Conservation (phyloP, 768 basidiomycete genomes). For the Lenzites betulinus region DNA sequence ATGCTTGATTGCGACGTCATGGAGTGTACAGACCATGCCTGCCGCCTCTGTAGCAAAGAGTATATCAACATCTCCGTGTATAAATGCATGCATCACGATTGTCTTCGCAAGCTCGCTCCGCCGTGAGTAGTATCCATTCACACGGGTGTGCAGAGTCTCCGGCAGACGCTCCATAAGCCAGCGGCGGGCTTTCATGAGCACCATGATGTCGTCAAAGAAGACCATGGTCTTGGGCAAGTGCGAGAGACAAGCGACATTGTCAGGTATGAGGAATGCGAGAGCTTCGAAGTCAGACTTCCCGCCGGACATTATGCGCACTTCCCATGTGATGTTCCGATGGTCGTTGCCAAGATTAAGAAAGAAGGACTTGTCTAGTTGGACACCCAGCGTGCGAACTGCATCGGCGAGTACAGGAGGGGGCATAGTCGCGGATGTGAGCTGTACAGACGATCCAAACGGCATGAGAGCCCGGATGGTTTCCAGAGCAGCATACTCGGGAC, state of each 20-base stretch:
- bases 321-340: not conserved
- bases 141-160: too few species aligned
- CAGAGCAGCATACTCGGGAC: not conserved
- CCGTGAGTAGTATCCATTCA: too few species aligned
- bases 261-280: not conserved
- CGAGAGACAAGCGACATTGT: not conserved
- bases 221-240: not conserved
- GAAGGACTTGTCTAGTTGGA: not conserved
- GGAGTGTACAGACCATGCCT: not conserved
- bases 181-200: too few species aligned
- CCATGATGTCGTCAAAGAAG: too few species aligned
- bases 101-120: too few species aligned
- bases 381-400: not conserved
- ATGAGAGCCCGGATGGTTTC: not conserved
- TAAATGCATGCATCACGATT: not conserved
- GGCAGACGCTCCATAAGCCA: too few species aligned
- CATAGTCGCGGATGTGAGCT: not conserved
- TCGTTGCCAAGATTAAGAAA: not conserved
- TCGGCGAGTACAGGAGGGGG: not conserved
- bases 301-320: not conserved
- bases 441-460: not conserved
- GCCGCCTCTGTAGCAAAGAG: not conserved
- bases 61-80: not conserved
- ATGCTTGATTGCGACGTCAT: not conserved
- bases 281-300: not conserved